Base-by-base conservation (phyloP, 805 yeast species). In the Starmerella sirachaensis region DNA sequence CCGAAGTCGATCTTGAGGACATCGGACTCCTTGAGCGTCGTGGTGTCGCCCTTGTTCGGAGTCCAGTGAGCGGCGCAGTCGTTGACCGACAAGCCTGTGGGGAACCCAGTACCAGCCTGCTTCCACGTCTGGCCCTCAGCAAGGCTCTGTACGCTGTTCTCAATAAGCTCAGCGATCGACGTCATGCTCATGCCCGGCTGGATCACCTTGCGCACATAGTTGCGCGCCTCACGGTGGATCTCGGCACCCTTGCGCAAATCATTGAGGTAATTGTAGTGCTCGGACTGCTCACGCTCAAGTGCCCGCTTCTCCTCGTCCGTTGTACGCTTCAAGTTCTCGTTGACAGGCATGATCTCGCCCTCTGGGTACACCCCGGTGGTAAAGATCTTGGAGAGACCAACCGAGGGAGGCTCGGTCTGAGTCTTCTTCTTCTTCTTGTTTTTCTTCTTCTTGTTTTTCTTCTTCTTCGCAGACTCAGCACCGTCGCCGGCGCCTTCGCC, bases 1-100 rank as follows among this genome's bases (percentile, higher is more conserved):
- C 98, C 98, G 54, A 88, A 74, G 58, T 91, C 98, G 27, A 91
- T 88, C 63, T 91, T 91, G 83, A 91, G 74, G 32, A 91, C 95
- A 59, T 91, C 98, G 43, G 83, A 93, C 52, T 84, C 74, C 43
- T 70, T 65, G 49, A 91, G 64, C 2, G 80, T 79, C 6, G 82
- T 70, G 52, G 75, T 83, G 58, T 91, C 98, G 10, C 94, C 94
- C 5, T 88, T 78, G 62, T 91, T 91, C 11, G 98, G 98, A 0
- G 97, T 88, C 61, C 85, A 91, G 58, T 91, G 99, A 0, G 98
- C 98, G 18, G 99, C 99, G 55, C 84, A 78, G 55, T 85, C 81
- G 61, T 91, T 91, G 47, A 88, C 60, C 1, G 94, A 83, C 27
- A 91, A 70, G 42, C 99, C 99, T n/a, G 96, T 85, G 35, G 99